Base-by-base conservation (phyloP, 2,329 filamentous ascomycete species). In the Pezicula carpinea region DNA sequence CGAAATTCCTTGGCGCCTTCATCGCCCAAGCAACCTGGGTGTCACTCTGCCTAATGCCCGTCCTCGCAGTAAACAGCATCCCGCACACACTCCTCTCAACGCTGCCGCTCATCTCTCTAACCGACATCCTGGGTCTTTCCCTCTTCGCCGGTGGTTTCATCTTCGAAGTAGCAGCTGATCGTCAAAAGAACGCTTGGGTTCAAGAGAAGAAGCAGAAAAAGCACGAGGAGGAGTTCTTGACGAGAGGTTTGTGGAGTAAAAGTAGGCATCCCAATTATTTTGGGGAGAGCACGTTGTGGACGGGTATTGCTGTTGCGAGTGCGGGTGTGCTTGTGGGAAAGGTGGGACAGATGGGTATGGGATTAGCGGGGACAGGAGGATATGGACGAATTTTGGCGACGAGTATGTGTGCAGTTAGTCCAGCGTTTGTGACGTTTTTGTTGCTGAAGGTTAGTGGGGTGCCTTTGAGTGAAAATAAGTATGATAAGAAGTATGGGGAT, bases 191-290 rank as follows among this genome's bases (percentile, higher is more conserved):
- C 45, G 63, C 66, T 18, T 88, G 84, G 84, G 59, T 75, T 49
- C 64, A 69, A 45, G 80, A 77, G 48, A 84, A 80, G 69, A 76
- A 76, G 56, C 69, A 72, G 39, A 87, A 87, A 72, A 71, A 77
- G 57, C 84, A 88, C 51, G 75, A 77, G 19, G 82, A 87, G 64
- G 74, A 80, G 39, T 87, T 87, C 57, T 60, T 87, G 52, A 83
- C 81, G 0, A 63, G 69, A 1, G 83, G 83, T 0, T 58, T 87
- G 31, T 87, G 82, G 77, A 69, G 70, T 5, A 73, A 75, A 59
- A 77, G 72, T 40, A 67, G 80, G 50, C 80, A 85, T 64, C 83
- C 83, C 1, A 85, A 87, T 59, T 87, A 87, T 67, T 85, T 87
- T 61, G 84, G 83, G n/a, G 83, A 87, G 63, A 74, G 72, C 22